Conservation (phyloP, 169 alveolate species). For the Amoebophrya sp. region DNA sequence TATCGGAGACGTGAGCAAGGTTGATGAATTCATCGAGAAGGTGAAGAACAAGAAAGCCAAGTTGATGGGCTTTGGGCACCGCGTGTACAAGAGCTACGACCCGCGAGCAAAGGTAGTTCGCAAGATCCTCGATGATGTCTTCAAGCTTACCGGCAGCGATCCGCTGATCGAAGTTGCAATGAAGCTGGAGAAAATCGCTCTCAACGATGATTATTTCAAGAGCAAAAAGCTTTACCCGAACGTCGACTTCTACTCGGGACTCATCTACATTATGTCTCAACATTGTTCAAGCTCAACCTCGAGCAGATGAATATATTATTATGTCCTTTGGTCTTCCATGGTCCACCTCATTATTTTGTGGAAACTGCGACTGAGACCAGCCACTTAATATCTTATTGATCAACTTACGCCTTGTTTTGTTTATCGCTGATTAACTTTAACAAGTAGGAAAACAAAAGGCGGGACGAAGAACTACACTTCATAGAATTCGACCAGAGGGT, state of each 20-base stretch:
- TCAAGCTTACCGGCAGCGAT: slow-evolving; percentile 57
- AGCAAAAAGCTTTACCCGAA: slow-evolving; percentile 78
- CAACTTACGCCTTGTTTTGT: too few species aligned
- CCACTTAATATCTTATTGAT: too few species aligned
- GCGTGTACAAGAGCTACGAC: slow-evolving; percentile 77
- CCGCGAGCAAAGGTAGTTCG: slow-evolving; percentile 67
- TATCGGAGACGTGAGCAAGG: slow-evolving; percentile 61
- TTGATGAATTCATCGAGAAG: slow-evolving; percentile 56
- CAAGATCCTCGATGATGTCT: slow-evolving; percentile 63
- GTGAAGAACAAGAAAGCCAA: slow-evolving; percentile 68
- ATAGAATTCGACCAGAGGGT: too few species aligned
- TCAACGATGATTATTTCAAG: slow-evolving; percentile 68
- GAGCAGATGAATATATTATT: neutral
- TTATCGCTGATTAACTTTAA: too few species aligned
- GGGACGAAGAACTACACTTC: too few species aligned
- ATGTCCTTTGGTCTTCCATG: too few species aligned
- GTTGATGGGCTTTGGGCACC: slow-evolving; percentile 83
- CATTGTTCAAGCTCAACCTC: neutral
- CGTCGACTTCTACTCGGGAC: slow-evolving; percentile 81
- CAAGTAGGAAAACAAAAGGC: too few species aligned
- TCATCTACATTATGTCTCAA: too few species aligned
- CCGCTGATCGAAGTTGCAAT: slow-evolving; percentile 65
- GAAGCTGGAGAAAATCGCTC: slow-evolving; percentile 60
- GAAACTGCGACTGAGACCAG: too few species aligned
- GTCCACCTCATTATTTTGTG: too few species aligned